A percentile compares a stretch with the other conserved stretches of the same genome.
Evolutionary conservation across 2,329 filamentous ascomycete genomes (phyloP).

Genomic region (Fusarium acutatum): DNA sequence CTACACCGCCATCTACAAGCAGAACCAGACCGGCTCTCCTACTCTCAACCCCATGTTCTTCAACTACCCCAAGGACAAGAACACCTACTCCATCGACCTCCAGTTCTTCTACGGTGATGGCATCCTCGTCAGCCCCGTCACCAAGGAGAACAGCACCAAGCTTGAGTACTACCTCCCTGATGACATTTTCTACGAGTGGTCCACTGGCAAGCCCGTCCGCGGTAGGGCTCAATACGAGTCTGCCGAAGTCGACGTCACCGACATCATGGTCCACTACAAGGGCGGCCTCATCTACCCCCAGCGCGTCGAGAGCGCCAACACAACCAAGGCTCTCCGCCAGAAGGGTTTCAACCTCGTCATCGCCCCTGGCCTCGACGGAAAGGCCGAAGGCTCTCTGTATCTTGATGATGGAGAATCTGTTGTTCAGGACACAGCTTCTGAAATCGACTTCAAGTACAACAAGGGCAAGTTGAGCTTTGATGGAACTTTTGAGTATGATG

Average conservation of each 20-base stretch:
- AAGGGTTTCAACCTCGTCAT: slow-evolving; percentile 75
- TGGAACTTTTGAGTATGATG: slow-evolving; percentile 64
- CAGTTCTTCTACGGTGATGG: slow-evolving; percentile 60
- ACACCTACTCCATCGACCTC: slow-evolving; percentile 54
- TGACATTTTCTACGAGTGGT: slow-evolving; percentile 59
- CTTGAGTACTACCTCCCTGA: slow-evolving; percentile 58
- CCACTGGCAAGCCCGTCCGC: slow-evolving; percentile 56
- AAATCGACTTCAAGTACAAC: slow-evolving; percentile 69
- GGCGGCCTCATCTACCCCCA: slow-evolving; percentile 71
- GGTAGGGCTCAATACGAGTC: slow-evolving; percentile 42
- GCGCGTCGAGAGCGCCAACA: slow-evolving; percentile 64
- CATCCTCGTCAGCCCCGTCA: slow-evolving; percentile 57
- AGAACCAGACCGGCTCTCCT: slow-evolving; percentile 69
- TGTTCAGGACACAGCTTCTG: slow-evolving; percentile 62
- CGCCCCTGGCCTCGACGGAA: slow-evolving; percentile 68
- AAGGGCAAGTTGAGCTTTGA: slow-evolving; percentile 58
- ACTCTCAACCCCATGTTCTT: slow-evolving; percentile 76
- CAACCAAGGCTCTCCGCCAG: slow-evolving; percentile 68
- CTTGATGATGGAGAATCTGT: slow-evolving; percentile 78
- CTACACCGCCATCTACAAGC: slow-evolving; percentile 73
- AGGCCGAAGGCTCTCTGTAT: slow-evolving; percentile 72
- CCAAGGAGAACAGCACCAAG: slow-evolving; percentile 52
- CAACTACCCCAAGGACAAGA: slow-evolving; percentile 63
- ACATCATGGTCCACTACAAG: slow-evolving; percentile 72
- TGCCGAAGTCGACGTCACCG: slow-evolving; percentile 50